Percentiles rank a stretch among this genome's conserved stretches.
Evolutionary conservation across 306 rosid genomes (phyloP).

Genomic region (Begonia peltatifolia): DNA sequence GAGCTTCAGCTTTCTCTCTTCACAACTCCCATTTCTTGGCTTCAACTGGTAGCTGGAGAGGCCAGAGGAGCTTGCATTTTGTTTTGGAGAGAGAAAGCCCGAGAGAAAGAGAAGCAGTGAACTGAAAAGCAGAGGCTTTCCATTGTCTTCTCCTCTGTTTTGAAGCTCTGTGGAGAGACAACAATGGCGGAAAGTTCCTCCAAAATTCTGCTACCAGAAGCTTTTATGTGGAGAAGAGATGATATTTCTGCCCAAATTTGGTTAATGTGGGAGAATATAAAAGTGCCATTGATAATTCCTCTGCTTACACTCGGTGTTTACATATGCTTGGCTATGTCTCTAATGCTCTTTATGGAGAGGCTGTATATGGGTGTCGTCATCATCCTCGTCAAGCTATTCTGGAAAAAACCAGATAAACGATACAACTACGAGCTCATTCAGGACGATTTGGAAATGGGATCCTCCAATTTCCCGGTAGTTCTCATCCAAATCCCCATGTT

Average conservation of each 20-base stretch:
- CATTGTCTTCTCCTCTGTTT: no score
- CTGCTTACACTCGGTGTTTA: not conserved
- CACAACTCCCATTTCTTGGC: no score
- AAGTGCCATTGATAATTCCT: slow-evolving; percentile 3
- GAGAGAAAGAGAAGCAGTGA: no score
- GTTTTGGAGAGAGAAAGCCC: no score
- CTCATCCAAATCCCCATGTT: slow-evolving; percentile 2
- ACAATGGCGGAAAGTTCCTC: not conserved
- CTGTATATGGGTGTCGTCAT: not conserved
- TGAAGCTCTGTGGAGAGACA: not conserved
- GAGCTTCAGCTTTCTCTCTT: no score
- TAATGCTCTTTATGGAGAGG: slow-evolving; percentile 2
- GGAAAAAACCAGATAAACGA: not conserved
- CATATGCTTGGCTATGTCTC: not conserved
- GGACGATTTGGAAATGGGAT: not conserved
- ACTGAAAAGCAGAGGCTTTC: no score
- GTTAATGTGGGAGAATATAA: not conserved
- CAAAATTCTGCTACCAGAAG: no score
- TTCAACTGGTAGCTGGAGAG: no score
- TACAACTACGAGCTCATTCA: slow-evolving; percentile 1
- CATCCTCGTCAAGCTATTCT: not conserved
- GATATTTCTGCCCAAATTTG: not conserved
- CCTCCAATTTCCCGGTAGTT: not conserved
- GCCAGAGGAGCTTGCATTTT: no score
- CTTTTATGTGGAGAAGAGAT: not conserved